Evolutionary conservation across 2,329 filamentous ascomycete species (phyloP), one percentile per base, ranked within the genome.

Genomic region (Penicillium sp.): DNA sequence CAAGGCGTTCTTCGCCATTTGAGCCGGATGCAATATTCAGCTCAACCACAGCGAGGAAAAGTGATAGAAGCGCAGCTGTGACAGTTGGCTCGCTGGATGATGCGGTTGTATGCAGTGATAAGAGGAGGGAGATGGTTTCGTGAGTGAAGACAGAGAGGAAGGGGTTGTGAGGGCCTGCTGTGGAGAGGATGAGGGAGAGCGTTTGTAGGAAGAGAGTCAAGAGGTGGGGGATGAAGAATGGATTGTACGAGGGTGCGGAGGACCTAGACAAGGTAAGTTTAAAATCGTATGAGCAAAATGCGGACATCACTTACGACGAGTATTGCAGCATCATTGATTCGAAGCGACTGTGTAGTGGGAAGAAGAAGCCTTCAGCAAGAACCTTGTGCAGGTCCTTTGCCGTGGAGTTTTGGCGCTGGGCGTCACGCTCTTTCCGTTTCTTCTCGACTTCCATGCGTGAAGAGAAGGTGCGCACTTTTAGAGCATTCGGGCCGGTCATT

Each of bases 381-480:
- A 95, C 75, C 42, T 84, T 82, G 33, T 91, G 86, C 0, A 95
- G 83, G 8, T 84, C 84, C 64, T 95, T 95, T 10, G 86, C 80
- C 12, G 86, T 85, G 3, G 83, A 76, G 48, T 77, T 77, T 41
- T 75, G 78, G 41, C 80, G 75, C 53, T 73, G 64, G 10, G 65
- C 61, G 28, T 69, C 64, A 40, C 67, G 68, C 41, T 72, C 65
- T 45, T 73, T 69, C 11, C 72, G 71, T 43, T 75, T 78, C 48
- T 80, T 80, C 61, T 86, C 80, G 14, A 84, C 78, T 50, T 81
- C 77, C 67, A 91, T 83, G 14, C 87, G 83, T 0, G 87, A 88
- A 10, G 86, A 92, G 70, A 97, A 95, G 2, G 86, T 95, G 25
- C 89, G 84, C 18, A 97, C 81, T 72, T 97, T 97, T 38, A 99